A percentile compares a stretch with the other conserved stretches of the same genome.
Conservation (phyloP, 768 basidiomycete species). For the Suillus americanus region DNA sequence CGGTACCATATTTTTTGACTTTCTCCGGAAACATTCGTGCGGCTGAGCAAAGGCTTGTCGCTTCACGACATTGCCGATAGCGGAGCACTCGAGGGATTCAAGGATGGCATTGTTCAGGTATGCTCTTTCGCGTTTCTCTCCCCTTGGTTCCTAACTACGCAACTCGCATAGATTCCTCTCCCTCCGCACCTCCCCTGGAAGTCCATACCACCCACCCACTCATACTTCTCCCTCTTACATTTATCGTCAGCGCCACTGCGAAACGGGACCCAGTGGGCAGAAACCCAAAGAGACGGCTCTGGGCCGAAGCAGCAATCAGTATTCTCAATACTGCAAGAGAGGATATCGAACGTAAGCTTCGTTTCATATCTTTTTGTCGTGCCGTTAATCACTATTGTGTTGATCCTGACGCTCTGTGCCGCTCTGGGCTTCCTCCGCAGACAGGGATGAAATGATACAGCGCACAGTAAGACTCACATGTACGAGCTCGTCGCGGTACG, state of each 20-base stretch:
- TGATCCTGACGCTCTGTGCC: constrained; percentile 41
- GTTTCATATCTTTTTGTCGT: background rate
- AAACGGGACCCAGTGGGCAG: constrained; percentile 75
- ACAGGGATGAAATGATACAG: constrained; percentile 49
- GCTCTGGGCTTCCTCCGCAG: constrained; percentile 50
- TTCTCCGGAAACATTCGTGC: constrained; percentile 51
- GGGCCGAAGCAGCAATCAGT: constrained; percentile 65
- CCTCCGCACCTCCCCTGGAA: constrained; percentile 44
- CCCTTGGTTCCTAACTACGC: background rate
- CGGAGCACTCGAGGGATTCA: constrained; percentile 42
- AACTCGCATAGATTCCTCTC: too few species aligned
- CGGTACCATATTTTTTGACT: constrained; percentile 60
- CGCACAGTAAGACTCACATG: constrained; percentile 60
- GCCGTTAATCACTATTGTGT: background rate
- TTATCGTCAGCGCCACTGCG: constrained; percentile 62
- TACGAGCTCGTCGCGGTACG: constrained; percentile 69
- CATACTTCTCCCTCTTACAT: constrained; percentile 60
- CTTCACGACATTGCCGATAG: constrained; percentile 69
- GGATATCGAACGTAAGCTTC: constrained; percentile 27
- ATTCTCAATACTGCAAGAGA: constrained; percentile 28
- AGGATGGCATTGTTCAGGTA: constrained; percentile 41
- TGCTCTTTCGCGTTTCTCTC: background rate
- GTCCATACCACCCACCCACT: constrained; percentile 70
- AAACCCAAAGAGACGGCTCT: constrained; percentile 72
- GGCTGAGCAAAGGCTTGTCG: constrained; percentile 52